phyloP scores from a whole-genome alignment of 2,329 filamentous ascomycete genomes.

The Lecanicillium sp. region DNA sequence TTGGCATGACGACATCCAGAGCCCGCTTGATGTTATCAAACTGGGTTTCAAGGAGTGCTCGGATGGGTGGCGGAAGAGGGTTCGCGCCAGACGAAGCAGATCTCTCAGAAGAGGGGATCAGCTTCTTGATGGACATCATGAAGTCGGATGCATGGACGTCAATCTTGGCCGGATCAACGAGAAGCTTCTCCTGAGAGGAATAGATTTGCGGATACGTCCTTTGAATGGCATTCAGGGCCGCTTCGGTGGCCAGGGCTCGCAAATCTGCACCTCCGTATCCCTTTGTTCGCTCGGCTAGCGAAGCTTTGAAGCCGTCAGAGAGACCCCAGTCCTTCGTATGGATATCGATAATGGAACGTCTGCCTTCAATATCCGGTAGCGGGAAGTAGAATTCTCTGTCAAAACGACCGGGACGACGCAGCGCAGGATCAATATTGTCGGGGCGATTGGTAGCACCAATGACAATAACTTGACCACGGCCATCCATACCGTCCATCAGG shows the following conservation, averaged over 20 bases:
- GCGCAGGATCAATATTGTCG: slow-evolving; percentile 92
- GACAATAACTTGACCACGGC: slow-evolving; percentile 95
- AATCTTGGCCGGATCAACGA: slow-evolving; percentile 81
- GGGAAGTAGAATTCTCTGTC: slow-evolving; percentile 98
- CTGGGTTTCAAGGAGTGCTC: slow-evolving; percentile 71
- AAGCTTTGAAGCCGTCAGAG: slow-evolving; percentile 68
- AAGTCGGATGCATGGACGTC: slow-evolving; percentile 89
- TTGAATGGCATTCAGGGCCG: slow-evolving; percentile 91
- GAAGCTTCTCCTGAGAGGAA: slow-evolving; percentile 76
- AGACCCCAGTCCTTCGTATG: slow-evolving; percentile 93
- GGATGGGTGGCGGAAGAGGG: slow-evolving; percentile 70
- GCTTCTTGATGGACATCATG: slow-evolving; percentile 93
- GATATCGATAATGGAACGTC: slow-evolving; percentile 85
- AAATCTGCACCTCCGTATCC: slow-evolving; percentile 96
- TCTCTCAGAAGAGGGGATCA: slow-evolving; percentile 89
- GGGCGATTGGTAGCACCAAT: slow-evolving; percentile 98
- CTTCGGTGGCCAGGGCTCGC: slow-evolving; percentile 89
- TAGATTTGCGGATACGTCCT: slow-evolving; percentile 96
- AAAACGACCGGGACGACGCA: slow-evolving; percentile 88
- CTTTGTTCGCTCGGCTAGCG: slow-evolving; percentile 82
- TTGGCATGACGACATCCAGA: slow-evolving; percentile 71
- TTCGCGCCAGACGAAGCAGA: slow-evolving; percentile 79
- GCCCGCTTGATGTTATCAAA: slow-evolving; percentile 60
- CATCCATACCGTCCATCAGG: slow-evolving; percentile 96
- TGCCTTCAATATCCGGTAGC: slow-evolving; percentile 70